phyloP scores from a whole-genome alignment of 176 grass and related monocot species.

The Echinochloa phyllopogon region DNA sequence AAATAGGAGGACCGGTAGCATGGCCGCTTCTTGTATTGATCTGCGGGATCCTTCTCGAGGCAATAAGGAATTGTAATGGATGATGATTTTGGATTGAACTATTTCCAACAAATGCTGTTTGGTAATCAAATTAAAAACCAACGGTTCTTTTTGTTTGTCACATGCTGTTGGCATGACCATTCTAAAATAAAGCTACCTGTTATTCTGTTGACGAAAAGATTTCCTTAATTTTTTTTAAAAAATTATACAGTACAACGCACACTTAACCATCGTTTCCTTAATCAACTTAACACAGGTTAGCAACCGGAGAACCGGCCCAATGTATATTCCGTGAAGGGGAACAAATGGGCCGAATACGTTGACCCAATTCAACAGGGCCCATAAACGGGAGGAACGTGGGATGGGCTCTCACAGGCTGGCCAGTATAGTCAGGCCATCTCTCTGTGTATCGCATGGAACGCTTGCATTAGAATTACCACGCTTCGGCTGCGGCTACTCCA shows the following conservation, averaged over 20 bases:
- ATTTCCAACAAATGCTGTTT: background rate
- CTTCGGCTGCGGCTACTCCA: background rate
- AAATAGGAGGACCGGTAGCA: background rate
- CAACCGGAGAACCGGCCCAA: background rate
- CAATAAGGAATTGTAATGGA: no score
- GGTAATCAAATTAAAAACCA: background rate
- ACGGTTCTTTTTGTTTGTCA: background rate
- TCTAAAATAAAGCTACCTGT: no score
- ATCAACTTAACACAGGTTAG: no score
- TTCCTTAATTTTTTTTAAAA: no score
- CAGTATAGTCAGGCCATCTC: background rate
- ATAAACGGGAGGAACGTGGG: no score
- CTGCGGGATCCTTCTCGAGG: no score
- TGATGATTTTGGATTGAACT: no score
- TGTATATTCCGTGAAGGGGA: background rate
- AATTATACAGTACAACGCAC: no score
- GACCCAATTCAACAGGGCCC: background rate
- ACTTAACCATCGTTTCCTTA: no score
- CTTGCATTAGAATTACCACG: background rate
- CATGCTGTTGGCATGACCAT: background rate
- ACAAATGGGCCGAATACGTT: background rate
- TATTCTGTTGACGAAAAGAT: no score
- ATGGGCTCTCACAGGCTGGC: background rate
- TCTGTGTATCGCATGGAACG: background rate
- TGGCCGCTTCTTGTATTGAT: background rate